phyloP scores from a whole-genome alignment of 1,284 basidiomycete genomes.

The Volvariella surrecta region DNA sequence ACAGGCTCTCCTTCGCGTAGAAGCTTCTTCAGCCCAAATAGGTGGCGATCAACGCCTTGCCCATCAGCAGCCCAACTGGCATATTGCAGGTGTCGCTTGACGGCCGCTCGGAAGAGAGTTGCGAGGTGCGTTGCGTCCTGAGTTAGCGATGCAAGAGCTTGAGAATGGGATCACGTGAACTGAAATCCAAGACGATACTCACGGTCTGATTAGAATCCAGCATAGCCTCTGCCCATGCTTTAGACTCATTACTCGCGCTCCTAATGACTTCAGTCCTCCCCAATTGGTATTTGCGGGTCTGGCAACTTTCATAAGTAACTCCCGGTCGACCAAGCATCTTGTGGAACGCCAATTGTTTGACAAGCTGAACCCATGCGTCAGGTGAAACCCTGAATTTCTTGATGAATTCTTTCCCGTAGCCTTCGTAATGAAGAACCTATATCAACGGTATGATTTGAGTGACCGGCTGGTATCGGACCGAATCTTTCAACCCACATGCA shows the following conservation, averaged over 20 bases:
- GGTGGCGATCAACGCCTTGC: conserved; percentile 91
- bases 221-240: conserved; percentile 88
- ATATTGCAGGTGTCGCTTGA: conserved; percentile 81
- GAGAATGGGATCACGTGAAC: background rate
- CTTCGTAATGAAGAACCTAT: conserved; percentile 80
- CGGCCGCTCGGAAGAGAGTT: conserved; percentile 71
- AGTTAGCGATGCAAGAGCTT: background rate
- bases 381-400: conserved; percentile 88
- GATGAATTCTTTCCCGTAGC: conserved; percentile 86
- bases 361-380: conserved; percentile 92
- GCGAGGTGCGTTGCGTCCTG: conserved; percentile 41
- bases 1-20: conserved; percentile 68
- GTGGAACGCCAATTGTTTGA: conserved; percentile 93
- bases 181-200: conserved; percentile 16
- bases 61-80: conserved; percentile 89
- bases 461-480: conserved; percentile 1
- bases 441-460: conserved; percentile 3
- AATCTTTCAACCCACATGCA: conserved; percentile 47
- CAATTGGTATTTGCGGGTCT: conserved; percentile 88
- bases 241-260: conserved; percentile 75
- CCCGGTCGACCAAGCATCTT: conserved; percentile 77
- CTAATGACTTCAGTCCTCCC: conserved; percentile 96
- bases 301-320: conserved; percentile 90
- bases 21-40: conserved; percentile 89
- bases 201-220: conserved; percentile 49